Base-by-base conservation (phyloP, 208 protist species). In the Histomonas meleagridis region DNA sequence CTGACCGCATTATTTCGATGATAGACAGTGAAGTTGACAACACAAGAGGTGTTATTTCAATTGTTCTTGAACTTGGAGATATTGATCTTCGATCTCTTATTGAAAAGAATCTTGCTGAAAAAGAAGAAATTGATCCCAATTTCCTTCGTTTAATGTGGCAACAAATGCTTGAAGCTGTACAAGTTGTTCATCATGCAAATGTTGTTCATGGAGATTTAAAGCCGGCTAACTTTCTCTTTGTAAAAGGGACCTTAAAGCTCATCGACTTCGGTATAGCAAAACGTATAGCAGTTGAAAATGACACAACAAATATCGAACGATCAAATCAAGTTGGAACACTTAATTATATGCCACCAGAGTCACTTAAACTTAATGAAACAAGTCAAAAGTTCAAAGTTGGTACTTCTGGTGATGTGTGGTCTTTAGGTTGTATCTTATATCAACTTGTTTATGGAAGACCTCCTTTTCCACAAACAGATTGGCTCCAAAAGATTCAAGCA, bases 341-440 rank as follows among this genome's bases (percentile, higher is more conserved):
- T 46, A 96, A 96, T 92, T 96, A 96, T 91, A 95, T 96, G 92
- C 78, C 94, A 49, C 95, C 95, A 16, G 95, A 96, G 92, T 69
- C 95, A 16, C 92, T 95, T 35, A 46, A 40, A 23, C 79, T 78
- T 10, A 60, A 90, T 40, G 32, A 81, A 46, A 65, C 62, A n/a
- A 49, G 28, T 14, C 28, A 55, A 21, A 65, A 23, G 14, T 62
- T 92, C 16, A 93, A 94, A 92, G 43, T 94, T 28, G 93, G 94
- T 23, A 70, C 93, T 0, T 38, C 92, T 10, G 90, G 90, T 18
- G 94, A 95, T 92, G 91, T 95, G 40, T 95, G 94, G 94, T 93
- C 92, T 26, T 92, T 95, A 10, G 94, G 94, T 0, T 95, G 94
- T 90, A 95, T 95, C 76, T 91, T 95, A 32, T 94, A 95, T 86